Conservation (phyloP, 2,329 filamentous ascomycete genomes). For the Akanthomyces lecanii region DNA sequence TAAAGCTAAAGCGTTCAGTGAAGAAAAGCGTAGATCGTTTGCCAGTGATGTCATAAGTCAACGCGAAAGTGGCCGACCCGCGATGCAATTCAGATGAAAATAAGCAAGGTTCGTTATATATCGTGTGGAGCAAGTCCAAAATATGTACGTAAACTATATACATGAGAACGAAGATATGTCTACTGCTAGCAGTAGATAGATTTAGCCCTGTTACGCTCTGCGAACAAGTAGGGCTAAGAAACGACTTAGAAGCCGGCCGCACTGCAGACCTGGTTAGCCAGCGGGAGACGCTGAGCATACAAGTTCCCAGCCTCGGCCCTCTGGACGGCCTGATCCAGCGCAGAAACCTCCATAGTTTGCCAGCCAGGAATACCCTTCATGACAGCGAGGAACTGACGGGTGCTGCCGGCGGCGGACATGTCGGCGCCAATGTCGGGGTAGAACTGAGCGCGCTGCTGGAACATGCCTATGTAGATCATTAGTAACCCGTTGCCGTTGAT, state of each 20-base stretch:
- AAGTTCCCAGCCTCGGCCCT: conserved; percentile 13
- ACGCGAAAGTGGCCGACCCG: too few species aligned
- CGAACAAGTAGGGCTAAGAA: neutral
- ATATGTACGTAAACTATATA: conserved; percentile 1
- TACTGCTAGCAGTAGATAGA: neutral
- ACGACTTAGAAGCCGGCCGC: conserved; percentile 7
- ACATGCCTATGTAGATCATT: neutral
- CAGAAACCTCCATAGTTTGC: conserved; percentile 14
- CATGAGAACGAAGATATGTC: neutral
- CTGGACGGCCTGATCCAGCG: conserved; percentile 14
- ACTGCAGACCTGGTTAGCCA: conserved; percentile 10
- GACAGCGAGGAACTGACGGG: conserved; percentile 8
- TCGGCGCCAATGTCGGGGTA: conserved; percentile 15
- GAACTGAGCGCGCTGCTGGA: conserved; percentile 13
- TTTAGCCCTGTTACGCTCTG: neutral
- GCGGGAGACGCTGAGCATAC: conserved; percentile 14
- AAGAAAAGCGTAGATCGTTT: neutral
- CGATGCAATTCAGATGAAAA: too few species aligned
- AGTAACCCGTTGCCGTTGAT: neutral
- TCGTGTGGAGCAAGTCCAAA: neutral
- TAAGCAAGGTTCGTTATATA: neutral
- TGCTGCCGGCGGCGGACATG: conserved; percentile 14
- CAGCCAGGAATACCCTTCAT: conserved; percentile 6
- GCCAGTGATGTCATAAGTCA: too few species aligned
- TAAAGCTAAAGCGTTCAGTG: too few species aligned